Conservation (phyloP, 1,284 basidiomycete genomes). For the Stygiomarasmius scandens region DNA sequence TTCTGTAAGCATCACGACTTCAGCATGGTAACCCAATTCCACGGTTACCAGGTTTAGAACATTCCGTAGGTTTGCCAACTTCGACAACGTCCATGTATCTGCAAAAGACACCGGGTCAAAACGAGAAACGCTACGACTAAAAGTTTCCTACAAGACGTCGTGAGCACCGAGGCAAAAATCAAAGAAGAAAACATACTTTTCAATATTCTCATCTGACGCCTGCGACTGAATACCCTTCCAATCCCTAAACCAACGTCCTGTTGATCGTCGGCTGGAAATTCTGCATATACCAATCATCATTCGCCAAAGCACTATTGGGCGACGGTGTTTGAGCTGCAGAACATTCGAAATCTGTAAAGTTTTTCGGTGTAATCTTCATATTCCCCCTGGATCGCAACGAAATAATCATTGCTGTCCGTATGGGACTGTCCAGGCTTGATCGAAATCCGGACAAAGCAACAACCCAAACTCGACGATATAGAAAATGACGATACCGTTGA, state of each 20-base stretch:
- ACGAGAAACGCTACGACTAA: background rate
- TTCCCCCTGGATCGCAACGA: constrained; percentile 82
- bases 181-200: constrained; percentile 44
- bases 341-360: constrained; percentile 68
- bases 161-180: background rate
- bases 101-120: constrained; percentile 8
- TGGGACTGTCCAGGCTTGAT: constrained; percentile 89
- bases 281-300: constrained; percentile 79
- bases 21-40: constrained; percentile 51
- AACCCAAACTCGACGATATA: too few relatives aligned
- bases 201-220: constrained; percentile 43
- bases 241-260: constrained; percentile 74
- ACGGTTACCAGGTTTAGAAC: too few relatives aligned
- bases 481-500: too few relatives aligned
- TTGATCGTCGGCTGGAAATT: constrained; percentile 78
- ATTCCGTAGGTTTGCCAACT: constrained; percentile 94
- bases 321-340: too few relatives aligned
- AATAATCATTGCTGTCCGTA: constrained; percentile 76
- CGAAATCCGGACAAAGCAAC: constrained; percentile 86
- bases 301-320: constrained; percentile 56
- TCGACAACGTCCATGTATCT: constrained; percentile 96
- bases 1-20: constrained; percentile 44
- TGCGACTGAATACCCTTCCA: constrained; percentile 50
- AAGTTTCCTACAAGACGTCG: too few relatives aligned
- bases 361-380: constrained; percentile 61